Base-by-base conservation (phyloP, 2,329 filamentous ascomycete species). In the Trichocomaceae sp. region DNA sequence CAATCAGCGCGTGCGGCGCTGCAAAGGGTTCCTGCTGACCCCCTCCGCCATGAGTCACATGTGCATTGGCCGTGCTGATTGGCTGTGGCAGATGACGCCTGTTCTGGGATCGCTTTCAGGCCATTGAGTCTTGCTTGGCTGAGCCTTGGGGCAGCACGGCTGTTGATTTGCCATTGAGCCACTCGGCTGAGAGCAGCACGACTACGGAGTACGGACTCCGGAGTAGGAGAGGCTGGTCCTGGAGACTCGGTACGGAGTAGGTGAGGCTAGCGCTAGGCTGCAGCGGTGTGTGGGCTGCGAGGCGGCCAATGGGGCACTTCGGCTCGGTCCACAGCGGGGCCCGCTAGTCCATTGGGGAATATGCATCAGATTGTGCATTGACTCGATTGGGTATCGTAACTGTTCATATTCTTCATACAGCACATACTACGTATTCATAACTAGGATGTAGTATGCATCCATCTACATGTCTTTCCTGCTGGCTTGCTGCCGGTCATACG, bases 21-120 rank as follows among this genome's bases (percentile, higher is more conserved):
- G 22, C n/a, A n/a, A 31, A 41, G 51, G 44, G 51, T 53, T 53
- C 51, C 51, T 53, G 51, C 51, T 53, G 51, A 53, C 51, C 51
- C 41, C 50, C 42, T 37, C 29, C 23, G 31, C 35, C 44, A 44
- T 53, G 51, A 53, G 31, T 53, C 51, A 53, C 51, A 42, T 42
- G 39, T 17, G 39, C 39, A 42, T 42, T 42, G 39, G 7, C 39
- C 7, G n/a, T 10, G 17, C 39, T 42, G 39, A 42, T 42, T 42
- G 39, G 39, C 17, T 22, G 39, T 9, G 39, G 39, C 39, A 41
- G 39, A 41, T 41, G 39, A 41, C 39, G 39, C 20, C n/a, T 20
- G 3, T n/a, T n/a, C n/a, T n/a, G n/a, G n/a, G n/a, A n/a, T n/a
- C n/a, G n/a, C n/a, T n/a, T n/a, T n/a, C n/a, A 26, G 23, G 23